Base-by-base conservation (phyloP, 2,329 filamentous ascomycete genomes). In the Sarocladium oryzae region DNA sequence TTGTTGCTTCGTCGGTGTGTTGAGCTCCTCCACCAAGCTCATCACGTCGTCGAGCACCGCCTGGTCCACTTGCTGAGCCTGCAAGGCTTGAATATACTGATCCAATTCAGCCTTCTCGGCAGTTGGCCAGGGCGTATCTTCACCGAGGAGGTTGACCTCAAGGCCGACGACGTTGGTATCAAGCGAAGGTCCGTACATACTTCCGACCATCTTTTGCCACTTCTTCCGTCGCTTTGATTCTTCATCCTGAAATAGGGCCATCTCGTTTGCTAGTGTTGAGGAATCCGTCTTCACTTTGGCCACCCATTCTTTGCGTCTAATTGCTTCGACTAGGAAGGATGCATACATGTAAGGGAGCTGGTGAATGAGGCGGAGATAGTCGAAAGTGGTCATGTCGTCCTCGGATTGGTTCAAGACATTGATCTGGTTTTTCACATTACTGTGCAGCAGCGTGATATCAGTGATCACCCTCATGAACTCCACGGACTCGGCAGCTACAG, bases 261-360 rank as follows among this genome's bases (percentile, higher is more conserved):
- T 89, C 63, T 97, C 92, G 64, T 97, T 95, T 23, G 90, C 89
- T 23, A 99, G 72, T 0, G 86, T 89, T 2, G 88, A 84, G 1
- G 92, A 93, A 61, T 97, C 93, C 2, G 81, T 79, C 63, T 86
- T 89, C 66, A 97, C 86, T 68, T 95, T 96, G 50, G 95, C 89
- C 11, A 81, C 82, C 91, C 93, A 99, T 68, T 96, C 91, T 30
- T 84, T 84, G 20, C 93, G 84, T 52, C 88, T 82, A 36, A 96
- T 82, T 15, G 89, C 86, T 68, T 99, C 93, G 3, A 89, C 81
- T 18, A 95, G 73, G 53, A 96, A 87, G 2, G 90, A 91, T 0
- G 91, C 91, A 64, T 97, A 99, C 59, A 95, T 84, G 52, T 86
- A 85, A 0, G 93, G 93, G 26, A 97, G 78, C 56, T 91, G 84